Evolutionary conservation across 2,329 filamentous ascomycete genomes (phyloP), one percentile per base, ranked within the genome.

Genomic region (Alternaria arbusti): DNA sequence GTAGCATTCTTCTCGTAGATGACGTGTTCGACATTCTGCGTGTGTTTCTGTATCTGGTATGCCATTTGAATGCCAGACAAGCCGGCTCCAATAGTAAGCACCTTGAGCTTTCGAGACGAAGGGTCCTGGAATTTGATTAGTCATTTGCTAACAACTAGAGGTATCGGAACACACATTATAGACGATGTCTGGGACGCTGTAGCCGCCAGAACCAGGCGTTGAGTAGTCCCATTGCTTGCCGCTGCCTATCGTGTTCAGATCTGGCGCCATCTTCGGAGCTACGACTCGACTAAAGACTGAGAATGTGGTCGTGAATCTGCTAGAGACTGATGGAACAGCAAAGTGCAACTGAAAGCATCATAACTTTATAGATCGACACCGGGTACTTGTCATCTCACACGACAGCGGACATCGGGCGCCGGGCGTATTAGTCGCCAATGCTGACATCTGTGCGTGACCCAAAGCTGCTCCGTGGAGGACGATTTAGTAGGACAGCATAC

Each of bases 1-100:
- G 81, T 79, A 13, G 73, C 65, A 56, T 84, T 84, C 71, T 84
- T 84, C 68, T 85, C 83, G 55, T 84, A 85, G 3, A 85, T 81
- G 12, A 82, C 77, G 69, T 82, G 81, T 32, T 84, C 84, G 11
- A 86, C 78, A 63, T 83, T 80, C 77, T 64, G 77, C 54, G 68
- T 72, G 30, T 70, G 26, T 57, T 75, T 84, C 79, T 85, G 82
- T 51, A 85, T 82, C n/a, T 81, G 73, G 58, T 85, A 84, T 65
- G 83, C 82, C 70, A 82, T 79, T 64, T 83, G 70, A 12, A 85
- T 84, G 6, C 83, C 83, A 10, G 80, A 82, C 2, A 85, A 76
- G 6, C 84, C 84, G 5, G 81, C 84, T 28, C 84, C 84, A 57
- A 86, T 84, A 9, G 81, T 84, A 43, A 86, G 64, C 3, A 85